phyloP scores from a whole-genome alignment of 2,329 filamentous ascomycete genomes.

The Cladosporium cucumerinum region DNA sequence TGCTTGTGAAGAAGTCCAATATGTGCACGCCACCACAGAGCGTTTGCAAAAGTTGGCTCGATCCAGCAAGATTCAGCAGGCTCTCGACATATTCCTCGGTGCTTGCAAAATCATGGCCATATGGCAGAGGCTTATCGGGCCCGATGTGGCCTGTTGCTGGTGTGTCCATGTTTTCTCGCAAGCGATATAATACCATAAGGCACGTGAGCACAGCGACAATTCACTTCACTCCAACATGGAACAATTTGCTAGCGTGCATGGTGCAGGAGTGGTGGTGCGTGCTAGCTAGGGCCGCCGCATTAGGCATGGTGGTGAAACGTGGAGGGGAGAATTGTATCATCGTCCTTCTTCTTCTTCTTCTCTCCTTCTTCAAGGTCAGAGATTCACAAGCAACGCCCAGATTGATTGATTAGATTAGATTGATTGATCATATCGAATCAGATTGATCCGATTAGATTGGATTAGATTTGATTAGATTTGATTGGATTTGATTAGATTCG shows the following conservation, averaged over 20 bases:
- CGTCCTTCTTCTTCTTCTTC: background rate
- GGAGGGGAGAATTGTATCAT: background rate
- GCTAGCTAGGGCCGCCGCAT: background rate
- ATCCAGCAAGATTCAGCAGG: slow-evolving; percentile 71
- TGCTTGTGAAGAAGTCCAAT: slow-evolving; percentile 87
- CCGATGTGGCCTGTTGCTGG: slow-evolving; percentile 23
- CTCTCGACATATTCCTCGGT: slow-evolving; percentile 75
- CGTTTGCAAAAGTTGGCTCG: slow-evolving; percentile 73
- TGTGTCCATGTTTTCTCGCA: background rate
- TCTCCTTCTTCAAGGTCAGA: background rate
- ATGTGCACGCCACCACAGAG: slow-evolving; percentile 98
- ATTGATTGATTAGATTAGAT: too few relatives aligned
- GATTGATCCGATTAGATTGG: too few relatives aligned
- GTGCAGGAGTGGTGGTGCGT: background rate
- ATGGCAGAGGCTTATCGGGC: slow-evolving; percentile 59
- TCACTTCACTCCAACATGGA: slow-evolving; percentile 2
- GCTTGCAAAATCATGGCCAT: slow-evolving; percentile 65
- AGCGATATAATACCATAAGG: background rate
- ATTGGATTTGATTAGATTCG: too few relatives aligned
- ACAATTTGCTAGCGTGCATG: background rate
- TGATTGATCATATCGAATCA: too few relatives aligned
- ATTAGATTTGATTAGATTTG: too few relatives aligned
- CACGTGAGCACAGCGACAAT: background rate
- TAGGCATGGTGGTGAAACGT: background rate
- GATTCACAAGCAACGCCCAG: background rate